Base-by-base conservation (phyloP, 1,139 yeast genomes). In the Dujonia santamariae region DNA sequence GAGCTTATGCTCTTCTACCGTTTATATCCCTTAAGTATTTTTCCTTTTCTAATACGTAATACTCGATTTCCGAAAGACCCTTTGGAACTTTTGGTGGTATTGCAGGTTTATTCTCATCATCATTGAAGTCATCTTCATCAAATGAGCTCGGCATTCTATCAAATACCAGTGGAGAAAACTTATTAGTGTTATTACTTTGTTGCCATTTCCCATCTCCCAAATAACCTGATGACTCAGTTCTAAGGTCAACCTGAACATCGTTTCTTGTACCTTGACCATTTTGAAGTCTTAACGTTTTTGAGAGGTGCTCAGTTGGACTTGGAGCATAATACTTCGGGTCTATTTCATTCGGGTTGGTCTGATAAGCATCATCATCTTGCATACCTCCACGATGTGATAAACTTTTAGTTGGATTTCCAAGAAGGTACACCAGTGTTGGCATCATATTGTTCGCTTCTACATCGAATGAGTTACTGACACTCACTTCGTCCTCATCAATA, bases 11-110 rank as follows among this genome's bases (percentile, higher is more conserved):
- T 39, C 72, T 46, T 35, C 56, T 51, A 2, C 75, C 80, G 53
- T 70, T 55, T 42, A 66, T 40, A 53, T 72, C 66, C 55, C 65
- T 50, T 50, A 72, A 53, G 37, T 57, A 69, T 38, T 56, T 62
- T 28, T 69, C 72, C 43, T 54, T 61, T 33, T 69, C 75, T 37
- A 68, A 46, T 3, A 63, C 61, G 40, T 65, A 73, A 44, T 70
- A 75, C 46, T 75, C 80, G 46, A 53, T 60, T 23, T 70, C 70
- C 3, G 61, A 54, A 44, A 75, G 51, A 0, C 80, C 80, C 25
- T 59, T 47, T 0, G 80, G 80, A n/a, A 74, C 65, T 48, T 73
- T 74, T 2, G 79, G 78, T 2, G 80, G 80, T 2, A 73, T 69
- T 15, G 49, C 50, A 0, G 79, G 78, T 33, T 70, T 64, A 29